Percentiles rank a stretch among this genome's conserved stretches.
Conservation (phyloP, 371 early-diverging fungal genomes). For the Ordospora pajunii region DNA sequence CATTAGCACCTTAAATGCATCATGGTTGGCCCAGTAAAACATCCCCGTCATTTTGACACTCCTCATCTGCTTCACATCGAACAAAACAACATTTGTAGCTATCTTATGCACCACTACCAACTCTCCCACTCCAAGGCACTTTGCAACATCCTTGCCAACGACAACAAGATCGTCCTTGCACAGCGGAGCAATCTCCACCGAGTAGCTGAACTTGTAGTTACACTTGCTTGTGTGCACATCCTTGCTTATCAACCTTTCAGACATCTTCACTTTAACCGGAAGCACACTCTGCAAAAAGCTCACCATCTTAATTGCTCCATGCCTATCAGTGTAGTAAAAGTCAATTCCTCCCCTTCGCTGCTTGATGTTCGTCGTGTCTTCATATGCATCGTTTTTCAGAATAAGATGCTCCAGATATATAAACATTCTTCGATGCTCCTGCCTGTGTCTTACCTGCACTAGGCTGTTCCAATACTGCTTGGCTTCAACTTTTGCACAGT, state of each 20-base stretch:
- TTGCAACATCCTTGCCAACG: constrained; percentile 26
- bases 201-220: constrained; percentile 87
- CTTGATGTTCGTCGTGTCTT: constrained; percentile 85
- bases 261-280: constrained; percentile 69
- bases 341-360: constrained; percentile 91
- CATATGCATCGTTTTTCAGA: constrained; percentile 86
- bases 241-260: constrained; percentile 85
- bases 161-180: constrained; percentile 87
- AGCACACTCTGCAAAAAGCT: constrained; percentile 79
- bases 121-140: constrained; percentile 37
- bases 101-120: constrained; percentile 48
- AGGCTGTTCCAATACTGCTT: constrained; percentile 95
- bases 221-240: constrained; percentile 83
- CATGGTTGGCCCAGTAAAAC: constrained; percentile 44
- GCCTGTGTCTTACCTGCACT: constrained; percentile 94
- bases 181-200: constrained; percentile 85
- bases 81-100: constrained; percentile 28
- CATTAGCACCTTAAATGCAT: constrained; percentile 38
- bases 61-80: constrained; percentile 37
- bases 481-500: constrained; percentile 89
- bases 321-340: constrained; percentile 81
- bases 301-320: constrained; percentile 83
- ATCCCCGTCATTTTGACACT: constrained; percentile 29
- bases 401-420: constrained; percentile 93
- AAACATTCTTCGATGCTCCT: constrained; percentile 82